A percentile compares a stretch with the other conserved stretches of the same genome.
These are phyloP conservation scores for Scutellospora calospora DNA, from an alignment of 371 early-diverging fungal genomes.

Conservation along the genomic window DNA sequence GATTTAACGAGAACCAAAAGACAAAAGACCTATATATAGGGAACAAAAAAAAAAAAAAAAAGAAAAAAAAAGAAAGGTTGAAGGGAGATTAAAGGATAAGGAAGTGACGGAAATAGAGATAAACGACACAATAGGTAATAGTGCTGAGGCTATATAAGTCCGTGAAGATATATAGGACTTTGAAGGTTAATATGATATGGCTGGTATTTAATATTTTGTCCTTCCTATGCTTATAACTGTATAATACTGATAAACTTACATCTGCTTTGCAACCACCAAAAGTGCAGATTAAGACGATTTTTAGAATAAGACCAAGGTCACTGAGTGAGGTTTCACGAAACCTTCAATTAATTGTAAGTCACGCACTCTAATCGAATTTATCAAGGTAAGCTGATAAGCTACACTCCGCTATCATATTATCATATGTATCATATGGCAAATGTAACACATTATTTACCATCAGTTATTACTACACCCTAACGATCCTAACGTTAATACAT, in stretches of 20 bases:
- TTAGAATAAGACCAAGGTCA: no score
- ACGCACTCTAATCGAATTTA: background rate
- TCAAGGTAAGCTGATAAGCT: no score
- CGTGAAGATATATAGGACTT: background rate
- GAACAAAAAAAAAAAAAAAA: background rate
- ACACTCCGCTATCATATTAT: no score
- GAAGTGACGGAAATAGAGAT: background rate
- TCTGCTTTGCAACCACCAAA: conserved; percentile 10
- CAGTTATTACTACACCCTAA: no score
- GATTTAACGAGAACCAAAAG: background rate
- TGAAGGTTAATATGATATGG: background rate
- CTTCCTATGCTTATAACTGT: conserved; percentile 16
- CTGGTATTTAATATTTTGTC: background rate
- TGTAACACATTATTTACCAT: no score
- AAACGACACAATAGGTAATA: no score
- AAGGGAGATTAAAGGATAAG: background rate
- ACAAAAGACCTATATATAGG: conserved; percentile 9
- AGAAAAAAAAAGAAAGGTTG: background rate
- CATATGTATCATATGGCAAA: no score
- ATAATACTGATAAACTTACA: conserved; percentile 5
- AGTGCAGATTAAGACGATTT: background rate
- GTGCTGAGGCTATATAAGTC: no score
- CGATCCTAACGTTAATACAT: no score
- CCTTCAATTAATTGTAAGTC: background rate
- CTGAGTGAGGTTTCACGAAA: conserved; percentile 12